Conservation (phyloP, 2,329 filamentous ascomycete species). For the Fusarium hainanense region DNA sequence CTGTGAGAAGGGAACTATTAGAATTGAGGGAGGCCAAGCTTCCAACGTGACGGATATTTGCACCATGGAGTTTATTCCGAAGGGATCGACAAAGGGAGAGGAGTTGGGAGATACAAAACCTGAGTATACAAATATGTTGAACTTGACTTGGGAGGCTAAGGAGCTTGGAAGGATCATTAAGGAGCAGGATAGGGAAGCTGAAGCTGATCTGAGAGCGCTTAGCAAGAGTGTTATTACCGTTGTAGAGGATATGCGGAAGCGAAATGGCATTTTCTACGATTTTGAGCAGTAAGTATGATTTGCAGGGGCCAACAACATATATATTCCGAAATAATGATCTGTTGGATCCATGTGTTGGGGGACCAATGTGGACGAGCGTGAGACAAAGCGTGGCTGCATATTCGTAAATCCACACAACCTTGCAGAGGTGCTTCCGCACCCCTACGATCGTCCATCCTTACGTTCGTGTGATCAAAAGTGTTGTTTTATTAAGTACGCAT, state of each 20-base stretch:
- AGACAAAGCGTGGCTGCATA: no score
- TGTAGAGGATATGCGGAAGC: slow-evolving; percentile 34
- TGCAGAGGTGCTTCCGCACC: no score
- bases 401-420: no score
- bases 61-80: slow-evolving; percentile 20
- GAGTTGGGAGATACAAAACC: slow-evolving; percentile 24
- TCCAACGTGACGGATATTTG: slow-evolving; percentile 32
- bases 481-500: no score
- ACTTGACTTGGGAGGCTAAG: slow-evolving; percentile 36
- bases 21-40: slow-evolving; percentile 15
- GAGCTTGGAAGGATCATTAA: slow-evolving; percentile 32
- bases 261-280: slow-evolving; percentile 22
- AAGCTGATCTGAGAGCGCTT: slow-evolving; percentile 21
- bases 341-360: no score
- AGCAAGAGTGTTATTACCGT: slow-evolving; percentile 14
- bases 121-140: slow-evolving; percentile 25
- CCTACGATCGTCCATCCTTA: no score
- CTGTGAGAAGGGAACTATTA: slow-evolving; percentile 37
- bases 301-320: no score
- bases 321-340: no score
- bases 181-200: slow-evolving; percentile 15
- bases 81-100: slow-evolving; percentile 22
- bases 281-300: slow-evolving; percentile 9
- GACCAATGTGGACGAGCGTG: no score
- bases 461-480: no score